Evolutionary conservation across 208 protist species (phyloP).

Genomic region (Blastocrithidia nonstop): DNA sequence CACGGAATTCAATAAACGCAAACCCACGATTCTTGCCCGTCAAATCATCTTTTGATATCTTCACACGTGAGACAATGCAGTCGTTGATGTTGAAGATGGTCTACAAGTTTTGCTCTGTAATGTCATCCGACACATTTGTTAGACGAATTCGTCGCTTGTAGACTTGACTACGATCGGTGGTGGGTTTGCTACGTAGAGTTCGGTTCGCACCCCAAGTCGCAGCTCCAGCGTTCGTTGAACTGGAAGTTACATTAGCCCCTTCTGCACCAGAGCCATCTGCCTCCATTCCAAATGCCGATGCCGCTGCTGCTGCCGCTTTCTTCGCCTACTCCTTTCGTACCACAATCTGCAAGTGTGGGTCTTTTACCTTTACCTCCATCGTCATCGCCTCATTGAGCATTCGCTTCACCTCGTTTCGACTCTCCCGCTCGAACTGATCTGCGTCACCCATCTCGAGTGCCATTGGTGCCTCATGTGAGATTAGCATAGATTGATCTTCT

Average conservation of each 20-base stretch:
- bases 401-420: conserved; percentile 55
- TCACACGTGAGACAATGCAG: conserved; percentile 28
- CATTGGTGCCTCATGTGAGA: conserved; percentile 47
- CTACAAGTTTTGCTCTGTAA: conserved; percentile 56
- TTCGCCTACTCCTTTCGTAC: conserved; percentile 29
- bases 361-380: conserved; percentile 32
- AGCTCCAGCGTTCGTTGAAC: conserved; percentile 9
- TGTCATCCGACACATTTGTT: conserved; percentile 68
- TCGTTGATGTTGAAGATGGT: conserved; percentile 55
- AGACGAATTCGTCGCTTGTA: conserved; percentile 40
- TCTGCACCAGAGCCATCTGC: conserved; percentile 14
- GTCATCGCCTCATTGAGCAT: conserved; percentile 46
- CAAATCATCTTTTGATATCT: conserved; percentile 31
- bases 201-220: conserved; percentile 27
- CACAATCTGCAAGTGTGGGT: conserved; percentile 29
- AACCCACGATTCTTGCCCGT: conserved; percentile 60
- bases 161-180: conserved; percentile 16
- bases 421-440: conserved; percentile 57
- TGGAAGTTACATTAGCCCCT: conserved; percentile 2
- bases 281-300: background rate
- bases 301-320: conserved; percentile 5
- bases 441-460: conserved; percentile 62
- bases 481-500: conserved; percentile 14
- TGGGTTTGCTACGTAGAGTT: conserved; percentile 11
- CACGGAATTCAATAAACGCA: conserved; percentile 65